Evolutionary conservation across 2,329 filamentous ascomycete species (phyloP).

Genomic region (Microsporum ferrugineum): DNA sequence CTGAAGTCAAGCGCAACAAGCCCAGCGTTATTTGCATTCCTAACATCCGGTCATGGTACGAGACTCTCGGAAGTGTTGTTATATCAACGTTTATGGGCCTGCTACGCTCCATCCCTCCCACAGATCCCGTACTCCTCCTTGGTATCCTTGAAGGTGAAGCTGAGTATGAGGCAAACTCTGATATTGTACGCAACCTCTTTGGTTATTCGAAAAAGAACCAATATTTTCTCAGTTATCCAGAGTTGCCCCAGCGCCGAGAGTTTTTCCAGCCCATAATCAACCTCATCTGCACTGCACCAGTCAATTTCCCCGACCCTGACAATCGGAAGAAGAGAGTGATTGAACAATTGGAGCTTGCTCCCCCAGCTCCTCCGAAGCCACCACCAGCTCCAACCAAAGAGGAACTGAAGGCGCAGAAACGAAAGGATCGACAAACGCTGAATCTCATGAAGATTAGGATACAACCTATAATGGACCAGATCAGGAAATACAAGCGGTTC

Average conservation of each 20-base stretch:
- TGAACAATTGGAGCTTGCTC: slow-evolving; percentile 63
- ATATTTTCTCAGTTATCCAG: slow-evolving; percentile 57
- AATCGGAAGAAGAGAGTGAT: slow-evolving; percentile 79
- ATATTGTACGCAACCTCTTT: slow-evolving; percentile 64
- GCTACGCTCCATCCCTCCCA: slow-evolving; percentile 70
- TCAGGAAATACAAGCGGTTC: slow-evolving; percentile 81
- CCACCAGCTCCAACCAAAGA: slow-evolving; percentile 57
- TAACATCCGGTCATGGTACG: slow-evolving; percentile 78
- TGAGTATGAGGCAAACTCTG: slow-evolving; percentile 38
- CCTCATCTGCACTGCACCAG: slow-evolving; percentile 67
- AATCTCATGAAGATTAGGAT: slow-evolving; percentile 81
- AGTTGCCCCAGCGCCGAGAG: slow-evolving; percentile 51
- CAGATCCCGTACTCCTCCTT: slow-evolving; percentile 77
- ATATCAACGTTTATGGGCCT: slow-evolving; percentile 76
- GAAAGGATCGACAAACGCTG: slow-evolving; percentile 69
- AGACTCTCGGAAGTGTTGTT: slow-evolving; percentile 50
- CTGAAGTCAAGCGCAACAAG: slow-evolving; percentile 86
- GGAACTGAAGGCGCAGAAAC: slow-evolving; percentile 67
- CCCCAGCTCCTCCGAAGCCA: slow-evolving; percentile 55
- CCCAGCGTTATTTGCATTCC: slow-evolving; percentile 94
- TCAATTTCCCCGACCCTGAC: slow-evolving; percentile 74
- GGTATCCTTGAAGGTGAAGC: slow-evolving; percentile 64
- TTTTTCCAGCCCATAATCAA: slow-evolving; percentile 67
- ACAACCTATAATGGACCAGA: slow-evolving; percentile 94
- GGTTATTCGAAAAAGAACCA: slow-evolving; percentile 72